Percentiles rank a stretch among this genome's conserved stretches.
Evolutionary conservation across 768 basidiomycete species (phyloP).

Genomic region (Cyclocybe cylindracea): DNA sequence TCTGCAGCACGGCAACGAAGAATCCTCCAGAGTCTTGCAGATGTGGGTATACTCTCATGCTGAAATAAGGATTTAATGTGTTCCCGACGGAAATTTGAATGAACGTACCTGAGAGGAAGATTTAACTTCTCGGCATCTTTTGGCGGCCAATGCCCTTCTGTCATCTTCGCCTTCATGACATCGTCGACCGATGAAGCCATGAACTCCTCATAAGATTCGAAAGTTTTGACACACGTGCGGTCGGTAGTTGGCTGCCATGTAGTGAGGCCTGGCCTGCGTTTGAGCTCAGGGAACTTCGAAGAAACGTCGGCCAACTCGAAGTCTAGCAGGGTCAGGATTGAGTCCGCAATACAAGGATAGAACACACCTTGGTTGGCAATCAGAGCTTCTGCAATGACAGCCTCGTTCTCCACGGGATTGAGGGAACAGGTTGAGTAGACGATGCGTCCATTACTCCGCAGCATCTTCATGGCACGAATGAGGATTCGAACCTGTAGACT

Average conservation of each 20-base stretch:
- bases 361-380: slow-evolving; percentile 64
- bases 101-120: slow-evolving; percentile 70
- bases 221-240: slow-evolving; percentile 48
- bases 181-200: slow-evolving; percentile 47
- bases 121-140: slow-evolving; percentile 57
- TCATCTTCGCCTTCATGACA: slow-evolving; percentile 60
- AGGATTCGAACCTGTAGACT: slow-evolving; percentile 94
- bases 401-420: slow-evolving; percentile 97
- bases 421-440: slow-evolving; percentile 98
- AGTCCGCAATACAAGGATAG: neutral
- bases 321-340: slow-evolving; percentile 35
- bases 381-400: slow-evolving; percentile 87
- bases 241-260: slow-evolving; percentile 78
- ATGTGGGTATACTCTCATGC: slow-evolving; percentile 91
- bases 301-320: slow-evolving; percentile 84
- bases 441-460: slow-evolving; percentile 80
- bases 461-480: slow-evolving; percentile 87
- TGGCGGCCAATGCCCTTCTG: slow-evolving; percentile 81
- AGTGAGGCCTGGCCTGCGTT: slow-evolving; percentile 73
- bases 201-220: slow-evolving; percentile 64
- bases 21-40: slow-evolving; percentile 97
- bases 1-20: slow-evolving; percentile 89
- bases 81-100: neutral
- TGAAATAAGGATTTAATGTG: slow-evolving; percentile 26
- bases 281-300: slow-evolving; percentile 65